Evolutionary conservation across 352 stramenopile genomes (phyloP).

Genomic region (Pythium plurisporium): DNA sequence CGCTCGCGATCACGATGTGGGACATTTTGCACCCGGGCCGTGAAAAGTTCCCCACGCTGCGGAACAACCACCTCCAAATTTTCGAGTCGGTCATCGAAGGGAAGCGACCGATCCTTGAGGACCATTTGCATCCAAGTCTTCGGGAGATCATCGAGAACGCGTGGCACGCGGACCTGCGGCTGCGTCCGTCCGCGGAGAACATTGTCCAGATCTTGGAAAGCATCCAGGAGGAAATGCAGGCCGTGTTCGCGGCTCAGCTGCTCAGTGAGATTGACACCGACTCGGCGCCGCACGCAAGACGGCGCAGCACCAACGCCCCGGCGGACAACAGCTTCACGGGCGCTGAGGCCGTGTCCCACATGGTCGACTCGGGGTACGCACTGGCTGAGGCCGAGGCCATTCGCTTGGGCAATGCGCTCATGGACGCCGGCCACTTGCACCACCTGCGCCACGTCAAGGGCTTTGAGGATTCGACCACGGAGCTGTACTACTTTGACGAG

Average conservation of each 20-base stretch:
- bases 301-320: background rate
- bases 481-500: conserved; percentile 53
- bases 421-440: conserved; percentile 61
- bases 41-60: conserved; percentile 48
- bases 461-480: conserved; percentile 44
- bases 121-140: conserved; percentile 15
- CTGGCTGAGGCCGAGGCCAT: conserved; percentile 53
- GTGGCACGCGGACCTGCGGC: conserved; percentile 22
- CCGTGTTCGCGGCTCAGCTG: conserved; percentile 17
- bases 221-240: conserved; percentile 23
- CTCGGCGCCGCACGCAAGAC: background rate
- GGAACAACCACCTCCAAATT: conserved; percentile 28
- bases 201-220: conserved; percentile 26
- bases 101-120: conserved; percentile 28
- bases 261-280: conserved; percentile 7
- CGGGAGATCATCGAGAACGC: conserved; percentile 25
- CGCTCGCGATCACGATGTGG: conserved; percentile 73
- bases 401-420: conserved; percentile 52
- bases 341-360: conserved; percentile 15
- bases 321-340: conserved; percentile 19
- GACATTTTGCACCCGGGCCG: conserved; percentile 59
- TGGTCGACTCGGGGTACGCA: conserved; percentile 63
- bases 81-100: conserved; percentile 50
- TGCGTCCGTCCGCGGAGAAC: conserved; percentile 20
- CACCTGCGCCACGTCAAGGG: conserved; percentile 39